Conservation (phyloP, 441 rosid species). For the Viola pubescens region DNA sequence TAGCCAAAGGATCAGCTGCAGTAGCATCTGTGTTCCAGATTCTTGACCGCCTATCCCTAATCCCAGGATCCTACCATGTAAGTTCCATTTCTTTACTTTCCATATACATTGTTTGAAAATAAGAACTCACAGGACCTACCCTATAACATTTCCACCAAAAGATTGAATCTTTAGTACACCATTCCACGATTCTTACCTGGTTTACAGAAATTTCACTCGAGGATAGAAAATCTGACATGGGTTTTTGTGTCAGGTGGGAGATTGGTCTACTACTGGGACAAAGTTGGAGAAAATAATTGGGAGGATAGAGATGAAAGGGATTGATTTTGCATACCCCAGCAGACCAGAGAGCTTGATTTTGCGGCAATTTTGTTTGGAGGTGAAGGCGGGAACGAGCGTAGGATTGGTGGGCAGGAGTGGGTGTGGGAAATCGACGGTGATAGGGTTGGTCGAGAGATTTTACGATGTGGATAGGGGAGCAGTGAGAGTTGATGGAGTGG, state of each 20-base stretch:
- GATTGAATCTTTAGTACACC: too few relatives aligned
- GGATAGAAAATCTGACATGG: too few relatives aligned
- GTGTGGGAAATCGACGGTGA: slow-evolving; percentile 79
- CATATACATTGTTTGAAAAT: too few relatives aligned
- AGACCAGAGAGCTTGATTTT: slow-evolving; percentile 48
- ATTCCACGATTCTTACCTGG: too few relatives aligned
- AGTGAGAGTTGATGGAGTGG: slow-evolving; percentile 52
- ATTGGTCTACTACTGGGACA: slow-evolving; percentile 27
- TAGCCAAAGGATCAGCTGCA: slow-evolving; percentile 72
- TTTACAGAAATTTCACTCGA: too few relatives aligned
- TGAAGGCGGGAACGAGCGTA: slow-evolving; percentile 54
- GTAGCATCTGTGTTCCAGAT: slow-evolving; percentile 67
- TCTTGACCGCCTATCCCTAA: slow-evolving; percentile 58
- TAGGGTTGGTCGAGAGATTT: slow-evolving; percentile 72
- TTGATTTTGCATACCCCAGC: slow-evolving; percentile 70
- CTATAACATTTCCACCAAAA: too few relatives aligned
- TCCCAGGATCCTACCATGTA: slow-evolving; percentile 44
- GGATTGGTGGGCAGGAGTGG: slow-evolving; percentile 81
- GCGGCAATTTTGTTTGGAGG: slow-evolving; percentile 54
- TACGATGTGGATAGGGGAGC: slow-evolving; percentile 64
- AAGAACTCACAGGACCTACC: too few relatives aligned
- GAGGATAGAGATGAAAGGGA: slow-evolving; percentile 46
- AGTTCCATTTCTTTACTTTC: slow-evolving; percentile 13
- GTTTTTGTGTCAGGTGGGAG: slow-evolving; percentile 26
- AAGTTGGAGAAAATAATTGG: slow-evolving; percentile 39